These are phyloP conservation scores for Actinomucor elegans DNA, from an alignment of 371 early-diverging fungal species.

Conservation along the genomic window DNA sequence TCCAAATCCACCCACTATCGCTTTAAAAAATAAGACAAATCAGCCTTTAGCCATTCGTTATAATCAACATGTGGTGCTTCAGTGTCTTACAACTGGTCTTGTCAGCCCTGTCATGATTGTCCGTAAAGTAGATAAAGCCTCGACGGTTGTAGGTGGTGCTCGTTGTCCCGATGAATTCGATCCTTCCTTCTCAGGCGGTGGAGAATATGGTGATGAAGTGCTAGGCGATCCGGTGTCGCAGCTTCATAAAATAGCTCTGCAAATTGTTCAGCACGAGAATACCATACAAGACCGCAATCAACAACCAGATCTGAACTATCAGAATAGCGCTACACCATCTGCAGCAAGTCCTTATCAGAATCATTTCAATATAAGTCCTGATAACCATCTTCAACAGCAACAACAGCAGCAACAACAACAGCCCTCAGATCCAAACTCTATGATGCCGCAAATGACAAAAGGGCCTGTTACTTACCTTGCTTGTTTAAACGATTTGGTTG, in stretches of 20 bases:
- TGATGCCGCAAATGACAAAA: slow-evolving; percentile 52
- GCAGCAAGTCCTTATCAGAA: background rate
- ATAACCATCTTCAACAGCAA: slow-evolving; percentile 25
- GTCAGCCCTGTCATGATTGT: slow-evolving; percentile 78
- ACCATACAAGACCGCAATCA: slow-evolving; percentile 17
- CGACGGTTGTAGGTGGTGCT: slow-evolving; percentile 68
- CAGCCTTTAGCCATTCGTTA: slow-evolving; percentile 71
- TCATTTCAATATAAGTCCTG: slow-evolving; percentile 18
- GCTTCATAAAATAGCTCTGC: slow-evolving; percentile 88
- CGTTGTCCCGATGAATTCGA: slow-evolving; percentile 25
- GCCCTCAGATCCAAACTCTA: slow-evolving; percentile 13
- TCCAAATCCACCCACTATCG: slow-evolving; percentile 66
- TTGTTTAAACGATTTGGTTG: slow-evolving; percentile 78
- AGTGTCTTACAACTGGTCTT: slow-evolving; percentile 74
- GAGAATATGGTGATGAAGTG: slow-evolving; percentile 48
- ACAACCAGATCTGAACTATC: slow-evolving; percentile 28
- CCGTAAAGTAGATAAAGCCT: slow-evolving; percentile 77
- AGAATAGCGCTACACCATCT: slow-evolving; percentile 9
- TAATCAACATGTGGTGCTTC: slow-evolving; percentile 74
- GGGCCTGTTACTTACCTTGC: slow-evolving; percentile 66
- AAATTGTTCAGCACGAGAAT: slow-evolving; percentile 58
- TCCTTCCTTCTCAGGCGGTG: slow-evolving; percentile 60
- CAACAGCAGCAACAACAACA: slow-evolving; percentile 11
- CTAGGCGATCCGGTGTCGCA: slow-evolving; percentile 79
- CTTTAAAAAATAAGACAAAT: slow-evolving; percentile 45